A percentile compares a stretch with the other conserved stretches of the same genome.
Conservation (phyloP, 2,329 filamentous ascomycete species). For the Microascus cirrosus region DNA sequence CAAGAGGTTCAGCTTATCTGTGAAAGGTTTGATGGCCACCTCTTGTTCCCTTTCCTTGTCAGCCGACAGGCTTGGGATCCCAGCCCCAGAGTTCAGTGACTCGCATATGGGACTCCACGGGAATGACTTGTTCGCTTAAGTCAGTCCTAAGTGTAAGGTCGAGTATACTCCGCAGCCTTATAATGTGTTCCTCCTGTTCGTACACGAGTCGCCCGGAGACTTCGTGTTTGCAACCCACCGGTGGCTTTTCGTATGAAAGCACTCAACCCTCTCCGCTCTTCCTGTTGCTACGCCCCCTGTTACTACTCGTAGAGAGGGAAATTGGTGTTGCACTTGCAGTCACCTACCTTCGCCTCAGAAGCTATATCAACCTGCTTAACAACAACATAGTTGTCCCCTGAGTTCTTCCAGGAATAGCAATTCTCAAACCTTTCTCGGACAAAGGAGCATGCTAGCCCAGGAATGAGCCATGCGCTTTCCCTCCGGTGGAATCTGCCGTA, state of each 20-base stretch:
- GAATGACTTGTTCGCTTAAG: neutral
- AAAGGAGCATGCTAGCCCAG: neutral
- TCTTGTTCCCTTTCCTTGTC: neutral
- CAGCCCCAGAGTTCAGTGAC: slow-evolving; percentile 8
- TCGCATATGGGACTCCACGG: neutral
- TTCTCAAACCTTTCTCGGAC: neutral
- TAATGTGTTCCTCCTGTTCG: neutral
- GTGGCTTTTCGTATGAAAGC: neutral
- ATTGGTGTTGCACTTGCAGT: neutral
- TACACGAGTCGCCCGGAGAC: neutral
- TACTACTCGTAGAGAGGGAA: neutral
- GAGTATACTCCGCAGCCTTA: neutral
- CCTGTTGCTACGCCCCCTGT: neutral
- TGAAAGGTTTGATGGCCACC: neutral
- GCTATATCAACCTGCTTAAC: neutral
- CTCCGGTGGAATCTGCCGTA: neutral
- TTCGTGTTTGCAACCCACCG: neutral
- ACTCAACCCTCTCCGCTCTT: neutral
- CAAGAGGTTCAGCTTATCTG: neutral
- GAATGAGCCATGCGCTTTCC: neutral
- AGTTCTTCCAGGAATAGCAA: neutral
- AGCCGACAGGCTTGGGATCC: slow-evolving; percentile 2
- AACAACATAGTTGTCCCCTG: neutral
- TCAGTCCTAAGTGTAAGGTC: neutral
- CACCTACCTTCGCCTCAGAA: neutral